Evolutionary conservation across 1,284 basidiomycete species (phyloP).

Genomic region (Baeospora myosura): DNA sequence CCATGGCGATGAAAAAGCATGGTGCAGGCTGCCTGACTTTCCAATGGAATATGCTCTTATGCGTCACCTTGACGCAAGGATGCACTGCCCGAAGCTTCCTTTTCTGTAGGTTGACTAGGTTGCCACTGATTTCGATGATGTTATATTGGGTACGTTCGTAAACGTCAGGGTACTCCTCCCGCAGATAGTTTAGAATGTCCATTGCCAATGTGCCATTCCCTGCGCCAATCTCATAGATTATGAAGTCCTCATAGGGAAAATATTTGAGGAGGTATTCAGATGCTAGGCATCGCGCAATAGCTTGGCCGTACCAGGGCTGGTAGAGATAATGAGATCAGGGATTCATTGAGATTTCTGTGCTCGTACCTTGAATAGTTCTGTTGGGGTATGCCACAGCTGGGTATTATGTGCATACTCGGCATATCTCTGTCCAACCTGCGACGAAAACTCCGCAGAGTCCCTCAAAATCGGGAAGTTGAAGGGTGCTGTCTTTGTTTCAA

Average conservation of each 20-base stretch:
- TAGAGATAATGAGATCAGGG: conserved; percentile 10
- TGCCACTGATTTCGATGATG: conserved; percentile 89
- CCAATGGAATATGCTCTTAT: conserved; percentile 89
- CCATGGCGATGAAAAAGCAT: conserved; percentile 91
- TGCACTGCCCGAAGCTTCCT: conserved; percentile 49
- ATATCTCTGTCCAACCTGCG: conserved; percentile 73
- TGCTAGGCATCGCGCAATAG: conserved; percentile 83
- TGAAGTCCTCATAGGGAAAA: conserved; percentile 92
- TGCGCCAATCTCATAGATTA: conserved; percentile 96
- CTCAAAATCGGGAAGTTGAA: conserved; percentile 70
- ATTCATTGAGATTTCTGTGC: conserved; percentile 7
- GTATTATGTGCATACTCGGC: conserved; percentile 57
- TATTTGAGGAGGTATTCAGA: conserved; percentile 90
- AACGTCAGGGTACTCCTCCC: conserved; percentile 78
- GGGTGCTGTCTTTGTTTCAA: conserved; percentile 56
- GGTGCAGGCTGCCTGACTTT: conserved; percentile 68
- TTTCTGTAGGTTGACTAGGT: conserved; percentile 70
- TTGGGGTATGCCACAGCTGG: conserved; percentile 99
- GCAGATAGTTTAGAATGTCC: conserved; percentile 81
- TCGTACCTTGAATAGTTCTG: conserved; percentile 91
- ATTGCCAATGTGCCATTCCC: conserved; percentile 93
- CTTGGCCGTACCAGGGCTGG: conserved; percentile 90
- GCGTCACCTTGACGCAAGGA: conserved; percentile 63
- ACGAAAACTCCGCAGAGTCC: conserved; percentile 75
- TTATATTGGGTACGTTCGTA: conserved; percentile 86